Evolutionary conservation across 305 asterid genomes (phyloP).

Genomic region (Fraxinus baroniana): DNA sequence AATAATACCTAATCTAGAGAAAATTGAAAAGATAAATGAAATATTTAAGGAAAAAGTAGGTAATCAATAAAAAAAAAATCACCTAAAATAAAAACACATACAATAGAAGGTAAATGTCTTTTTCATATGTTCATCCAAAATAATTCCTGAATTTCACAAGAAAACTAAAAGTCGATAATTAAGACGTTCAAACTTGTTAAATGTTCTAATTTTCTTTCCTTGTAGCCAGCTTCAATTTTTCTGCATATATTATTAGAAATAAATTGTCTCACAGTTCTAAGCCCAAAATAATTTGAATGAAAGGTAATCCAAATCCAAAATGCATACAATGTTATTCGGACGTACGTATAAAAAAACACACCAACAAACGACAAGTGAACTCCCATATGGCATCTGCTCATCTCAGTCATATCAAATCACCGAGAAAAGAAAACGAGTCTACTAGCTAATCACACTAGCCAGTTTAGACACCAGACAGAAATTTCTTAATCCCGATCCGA

Average conservation of each 20-base stretch:
- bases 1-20: not conserved
- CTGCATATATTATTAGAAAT: not conserved
- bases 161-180: not conserved
- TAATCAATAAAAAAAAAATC: not conserved
- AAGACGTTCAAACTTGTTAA: not conserved
- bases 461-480: not conserved
- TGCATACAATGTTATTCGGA: not conserved
- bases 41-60: not conserved
- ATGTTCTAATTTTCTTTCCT: not conserved
- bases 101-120: not conserved
- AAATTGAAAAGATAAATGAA: not conserved
- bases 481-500: conserved; percentile 43
- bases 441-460: not conserved
- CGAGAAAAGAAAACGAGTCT: not conserved
- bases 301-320: not conserved
- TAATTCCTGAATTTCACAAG: not conserved
- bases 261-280: not conserved
- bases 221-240: not conserved
- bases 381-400: not conserved
- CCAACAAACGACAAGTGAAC: not conserved
- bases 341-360: not conserved
- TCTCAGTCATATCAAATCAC: not conserved
- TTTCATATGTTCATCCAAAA: not conserved
- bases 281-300: not conserved
- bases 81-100: not conserved